These are phyloP conservation scores for Diplogelasinospora grovesii DNA, from an alignment of 495 filamentous ascomycete species.

Conservation along the genomic window DNA sequence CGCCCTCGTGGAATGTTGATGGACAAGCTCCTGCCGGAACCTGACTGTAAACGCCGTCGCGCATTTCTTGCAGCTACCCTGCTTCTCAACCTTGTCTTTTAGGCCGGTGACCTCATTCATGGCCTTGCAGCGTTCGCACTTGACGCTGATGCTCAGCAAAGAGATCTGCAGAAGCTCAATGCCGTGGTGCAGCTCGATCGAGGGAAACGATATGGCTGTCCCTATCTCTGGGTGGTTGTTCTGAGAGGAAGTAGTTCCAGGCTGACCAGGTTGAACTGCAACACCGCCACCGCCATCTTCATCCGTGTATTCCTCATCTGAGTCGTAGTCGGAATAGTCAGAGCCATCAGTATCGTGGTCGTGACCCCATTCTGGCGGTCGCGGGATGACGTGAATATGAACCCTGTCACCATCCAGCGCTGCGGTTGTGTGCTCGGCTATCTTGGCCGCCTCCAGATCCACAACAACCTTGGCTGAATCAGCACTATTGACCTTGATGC, in stretches of 20 bases:
- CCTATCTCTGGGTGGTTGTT: slow-evolving; percentile 53
- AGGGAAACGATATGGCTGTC: slow-evolving; percentile 75
- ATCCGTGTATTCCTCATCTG: slow-evolving; percentile 14
- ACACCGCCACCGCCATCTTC: slow-evolving; percentile 45
- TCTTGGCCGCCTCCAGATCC: slow-evolving; percentile 15
- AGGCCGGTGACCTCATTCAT: slow-evolving; percentile 64
- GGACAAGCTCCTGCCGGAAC: slow-evolving; percentile 71
- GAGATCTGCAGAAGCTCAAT: slow-evolving; percentile 74
- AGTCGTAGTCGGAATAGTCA: slow-evolving; percentile 12
- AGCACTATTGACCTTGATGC: not conserved
- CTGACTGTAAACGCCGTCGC: slow-evolving; percentile 57
- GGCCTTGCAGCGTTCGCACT: slow-evolving; percentile 82
- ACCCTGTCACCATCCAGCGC: slow-evolving; percentile 39
- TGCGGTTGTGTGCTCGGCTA: slow-evolving; percentile 20
- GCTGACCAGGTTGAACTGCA: slow-evolving; percentile 26
- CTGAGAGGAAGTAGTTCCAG: slow-evolving; percentile 38
- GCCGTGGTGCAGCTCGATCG: slow-evolving; percentile 70
- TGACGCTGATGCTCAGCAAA: slow-evolving; percentile 63
- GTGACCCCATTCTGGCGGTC: slow-evolving; percentile 74
- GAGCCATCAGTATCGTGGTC: slow-evolving; percentile 34
- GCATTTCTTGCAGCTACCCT: slow-evolving; percentile 67
- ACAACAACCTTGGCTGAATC: not conserved
- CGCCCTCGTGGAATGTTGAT: slow-evolving; percentile 66
- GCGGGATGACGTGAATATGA: slow-evolving; percentile 70
- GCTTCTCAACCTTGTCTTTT: slow-evolving; percentile 36